These are phyloP conservation scores for Haplosporangium gracile DNA, from an alignment of 192 early-diverging fungal genomes.

Conservation along the genomic window DNA sequence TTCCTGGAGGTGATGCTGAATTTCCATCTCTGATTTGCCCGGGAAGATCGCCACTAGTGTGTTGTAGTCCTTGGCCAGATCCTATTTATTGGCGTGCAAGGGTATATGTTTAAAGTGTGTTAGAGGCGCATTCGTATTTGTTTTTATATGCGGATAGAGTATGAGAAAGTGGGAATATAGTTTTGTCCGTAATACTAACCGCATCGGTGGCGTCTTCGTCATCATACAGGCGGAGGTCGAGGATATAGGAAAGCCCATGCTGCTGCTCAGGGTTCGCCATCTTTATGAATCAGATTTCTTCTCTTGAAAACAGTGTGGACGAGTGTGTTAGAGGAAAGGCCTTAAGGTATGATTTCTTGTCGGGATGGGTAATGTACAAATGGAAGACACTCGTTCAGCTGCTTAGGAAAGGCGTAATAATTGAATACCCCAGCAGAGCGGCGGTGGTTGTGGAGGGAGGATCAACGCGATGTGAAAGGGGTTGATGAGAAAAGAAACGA, in stretches of 20 bases:
- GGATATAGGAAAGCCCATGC: slow-evolving; percentile 57
- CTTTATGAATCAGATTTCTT: background rate
- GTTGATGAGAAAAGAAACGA: background rate
- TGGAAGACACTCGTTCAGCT: no score
- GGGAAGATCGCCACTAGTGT: slow-evolving; percentile 40
- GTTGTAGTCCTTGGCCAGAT: slow-evolving; percentile 54
- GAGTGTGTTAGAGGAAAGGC: background rate
- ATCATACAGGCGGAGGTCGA: slow-evolving; percentile 61
- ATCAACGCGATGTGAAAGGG: background rate
- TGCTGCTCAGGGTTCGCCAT: slow-evolving; percentile 54
- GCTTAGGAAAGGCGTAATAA: no score
- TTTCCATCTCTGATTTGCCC: slow-evolving; percentile 67
- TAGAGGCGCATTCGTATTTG: background rate
- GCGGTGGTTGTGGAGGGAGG: background rate
- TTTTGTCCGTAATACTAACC: slow-evolving; percentile 14
- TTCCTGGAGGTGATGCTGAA: slow-evolving; percentile 73
- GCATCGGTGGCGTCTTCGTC: slow-evolving; percentile 58
- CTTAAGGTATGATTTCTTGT: background rate
- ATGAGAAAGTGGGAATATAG: background rate
- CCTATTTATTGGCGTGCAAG: slow-evolving; percentile 28
- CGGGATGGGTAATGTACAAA: background rate
- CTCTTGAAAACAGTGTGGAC: background rate
- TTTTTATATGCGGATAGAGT: background rate
- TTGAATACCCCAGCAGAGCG: background rate
- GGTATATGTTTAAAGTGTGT: background rate